Base-by-base conservation (phyloP, 176 grass and related monocot species). In the Miscanthus lutarioriparius region DNA sequence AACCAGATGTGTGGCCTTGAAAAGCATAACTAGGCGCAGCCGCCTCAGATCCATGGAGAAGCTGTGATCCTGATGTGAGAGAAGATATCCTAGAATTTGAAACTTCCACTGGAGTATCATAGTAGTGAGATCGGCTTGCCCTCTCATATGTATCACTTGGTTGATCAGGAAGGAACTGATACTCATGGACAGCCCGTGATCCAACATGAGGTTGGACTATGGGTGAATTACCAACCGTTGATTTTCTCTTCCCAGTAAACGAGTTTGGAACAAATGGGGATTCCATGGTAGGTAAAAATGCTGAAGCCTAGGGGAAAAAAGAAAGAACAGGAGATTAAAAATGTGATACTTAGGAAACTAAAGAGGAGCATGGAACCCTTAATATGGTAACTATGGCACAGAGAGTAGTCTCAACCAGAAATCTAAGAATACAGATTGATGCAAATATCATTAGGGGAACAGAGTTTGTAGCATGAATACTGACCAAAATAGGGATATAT, bases 151-250 rank as follows among this genome's bases (percentile, higher is more conserved):
- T 51, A 82, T 86, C 88, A 87, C 80, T 90, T 75, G 96, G 91
- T 82, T 92, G 93, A 81, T 99, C 89, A 49, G 96, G 96, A 83
- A 99, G 87, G 90, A 99, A 99, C 43, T 99, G 96, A 65, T 99
- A 99, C 70, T 96, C 96, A 74, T 94, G 91, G 68, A 90, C 87
- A 51, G 91, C 89, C 72, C 82, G 85, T 15, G 86, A 86, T 77
- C 88, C 89, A 45, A 72, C 68, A 87, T 87, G 86, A 78, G 87
- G 73, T 40, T 84, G 92, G 70, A 88, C 75, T 78, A 74, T 77
- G 77, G 89, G 81, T 32, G 91, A 70, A 90, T 87, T 91, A 67
- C 87, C 79, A 81, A 72, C 66, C 28, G 23, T 33, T 53, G 85
- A 72, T 81, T 99, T 99, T 80, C 86, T 99, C 80, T 94, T 96